Evolutionary conservation across 116 monocot species (phyloP), one percentile per base, ranked within the genome.

Genomic region (Zostera marina): DNA sequence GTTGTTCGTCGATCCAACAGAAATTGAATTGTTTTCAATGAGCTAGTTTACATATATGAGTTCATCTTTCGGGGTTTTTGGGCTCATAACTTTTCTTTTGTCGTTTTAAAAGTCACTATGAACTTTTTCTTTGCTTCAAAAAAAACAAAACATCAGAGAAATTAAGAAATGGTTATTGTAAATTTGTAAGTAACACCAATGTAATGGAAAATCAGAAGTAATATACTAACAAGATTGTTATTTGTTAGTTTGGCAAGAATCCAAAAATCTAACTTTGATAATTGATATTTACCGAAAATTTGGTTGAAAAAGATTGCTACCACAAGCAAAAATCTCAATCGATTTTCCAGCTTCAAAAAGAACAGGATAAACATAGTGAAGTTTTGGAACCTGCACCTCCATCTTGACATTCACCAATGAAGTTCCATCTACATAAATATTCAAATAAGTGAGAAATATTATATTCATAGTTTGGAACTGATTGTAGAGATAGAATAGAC

Each of bases 301-400:
- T 22, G 76, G 78, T 58, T 77, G 86, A 60, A 74, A 73, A 22
- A 98, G 79, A 66, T 78, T 79, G 63, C 86, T 86, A 22, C 98
- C 98, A 75, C 86, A 98, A 45, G 70, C 74, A 68, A 98, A 41
- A 77, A 98, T 73, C 46, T 90, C 83, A 60, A 90, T 63, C 3
- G 90, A 70, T 64, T 98, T 80, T 16, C 98, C 98, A 62, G 82
- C 83, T 66, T 90, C 90, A 74, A 98, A 98, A 65, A 66, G 63
- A 26, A 70, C 67, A 62, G 98, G 98, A 73, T 81, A 61, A 42
- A 98, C 81, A 75, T 73, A 86, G 68, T 98, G 90, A 58, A 98
- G 72, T 68, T 57, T 82, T 72, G 98, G 98, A 60, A 76, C 83
- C 59, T 85, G 81, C 42, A 79, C 74, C 65, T 80, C 90, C 76